Base-by-base conservation (phyloP, 2,329 filamentous ascomycete genomes). In the Graphilbum sp. region DNA sequence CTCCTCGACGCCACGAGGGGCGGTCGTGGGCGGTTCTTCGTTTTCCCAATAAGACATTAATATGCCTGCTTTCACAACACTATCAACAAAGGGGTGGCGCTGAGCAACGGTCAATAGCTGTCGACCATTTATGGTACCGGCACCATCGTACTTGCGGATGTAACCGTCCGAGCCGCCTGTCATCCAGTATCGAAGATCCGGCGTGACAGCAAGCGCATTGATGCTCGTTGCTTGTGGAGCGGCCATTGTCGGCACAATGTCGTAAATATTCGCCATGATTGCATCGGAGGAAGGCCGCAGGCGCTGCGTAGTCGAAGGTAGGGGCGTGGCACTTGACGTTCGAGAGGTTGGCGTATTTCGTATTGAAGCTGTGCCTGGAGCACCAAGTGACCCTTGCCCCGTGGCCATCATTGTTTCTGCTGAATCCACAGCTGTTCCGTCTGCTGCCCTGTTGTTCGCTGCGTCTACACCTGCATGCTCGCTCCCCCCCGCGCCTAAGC, bases 21-120 rank as follows among this genome's bases (percentile, higher is more conserved):
- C 0, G 59, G 55, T 1, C 52, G 53, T 36, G 3, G 59, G 46
- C 2, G 75, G 72, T 53, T 98, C 88, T 54, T 95, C 87, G 50
- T 96, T 98, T 56, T 95, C 90, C 90, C 90, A 98, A 56, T 98
- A 98, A 37, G 83, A 93, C 70, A 95, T 78, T 36, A 96, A 62
- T 6, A 94, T 83, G 2, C 87, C 90, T 2, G 88, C 87, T 58
- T 98, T 98, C 40, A 85, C 84, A 32, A 98, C 90, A 49, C 84
- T 94, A 54, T 98, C 90, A 31, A 98, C 90, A 50, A 96, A 98
- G 0, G 90, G 90, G 54, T 98, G 90, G 35, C 83, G 71, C 61
- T 98, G 90, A 24, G 90, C 90, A 6, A 98, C 90, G 0, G 90
- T 98, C 49, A 98, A 64, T 43, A 88, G 77, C 25, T 90, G 73